Percentiles rank a stretch among this genome's conserved stretches.
These are phyloP conservation scores for Lachnellula subtilissima DNA, from an alignment of 2,329 filamentous ascomycete species.

Conservation along the genomic window DNA sequence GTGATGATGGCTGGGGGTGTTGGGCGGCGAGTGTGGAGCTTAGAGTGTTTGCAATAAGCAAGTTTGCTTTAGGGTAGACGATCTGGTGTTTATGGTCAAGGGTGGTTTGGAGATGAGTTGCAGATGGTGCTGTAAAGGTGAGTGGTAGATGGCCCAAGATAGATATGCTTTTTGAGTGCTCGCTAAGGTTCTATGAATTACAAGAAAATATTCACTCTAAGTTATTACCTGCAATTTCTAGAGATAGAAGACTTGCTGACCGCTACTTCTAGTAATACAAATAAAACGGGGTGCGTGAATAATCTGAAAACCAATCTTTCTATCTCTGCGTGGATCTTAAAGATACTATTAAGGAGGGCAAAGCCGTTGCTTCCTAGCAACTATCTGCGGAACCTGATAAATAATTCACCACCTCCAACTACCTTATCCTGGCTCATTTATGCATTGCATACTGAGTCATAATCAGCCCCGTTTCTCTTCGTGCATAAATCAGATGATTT, in stretches of 20 bases:
- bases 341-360: not conserved
- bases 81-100: not conserved
- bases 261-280: not conserved
- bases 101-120: not conserved
- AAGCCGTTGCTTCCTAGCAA: constrained; percentile 7
- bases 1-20: constrained; percentile 3
- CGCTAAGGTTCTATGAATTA: not conserved
- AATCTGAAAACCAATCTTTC: not conserved
- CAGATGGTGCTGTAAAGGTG: not conserved
- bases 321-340: not conserved
- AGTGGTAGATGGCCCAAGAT: constrained; percentile 4
- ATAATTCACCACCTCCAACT: not conserved
- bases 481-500: constrained; percentile 13
- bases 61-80: not conserved
- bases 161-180: not conserved
- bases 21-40: not conserved
- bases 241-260: not conserved
- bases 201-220: not conserved
- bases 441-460: constrained; percentile 10
- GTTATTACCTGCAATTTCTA: not conserved
- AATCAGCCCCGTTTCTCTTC: not conserved
- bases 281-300: not conserved
- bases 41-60: not conserved
- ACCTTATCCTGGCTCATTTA: not conserved
- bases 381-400: constrained; percentile 2